These are phyloP conservation scores for Coniochaeta prunicola DNA, from an alignment of 2,329 filamentous ascomycete species.

Conservation along the genomic window DNA sequence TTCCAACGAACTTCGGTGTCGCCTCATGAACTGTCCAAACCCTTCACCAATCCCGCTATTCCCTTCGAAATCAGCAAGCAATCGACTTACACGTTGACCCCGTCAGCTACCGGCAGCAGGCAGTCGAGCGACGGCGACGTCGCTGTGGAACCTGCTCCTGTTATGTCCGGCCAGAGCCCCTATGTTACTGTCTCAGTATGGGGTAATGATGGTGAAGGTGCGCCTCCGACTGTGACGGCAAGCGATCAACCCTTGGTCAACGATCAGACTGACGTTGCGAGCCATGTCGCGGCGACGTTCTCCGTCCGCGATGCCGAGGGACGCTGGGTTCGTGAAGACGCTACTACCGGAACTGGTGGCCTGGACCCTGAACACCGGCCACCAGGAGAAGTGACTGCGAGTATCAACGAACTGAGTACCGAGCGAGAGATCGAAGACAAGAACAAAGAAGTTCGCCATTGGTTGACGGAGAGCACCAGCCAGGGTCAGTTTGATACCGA, in stretches of 20 bases:
- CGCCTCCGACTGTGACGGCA: background rate
- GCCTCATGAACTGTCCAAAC: conserved; percentile 33
- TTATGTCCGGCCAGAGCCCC: conserved; percentile 43
- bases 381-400: conserved; percentile 31
- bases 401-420: conserved; percentile 40
- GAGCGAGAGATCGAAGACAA: conserved; percentile 34
- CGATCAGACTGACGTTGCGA: background rate
- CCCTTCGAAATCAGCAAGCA: conserved; percentile 20
- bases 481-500: background rate
- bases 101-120: conserved; percentile 40
- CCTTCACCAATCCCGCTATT: conserved; percentile 24
- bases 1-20: conserved; percentile 28
- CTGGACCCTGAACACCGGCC: conserved; percentile 39
- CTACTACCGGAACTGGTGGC: conserved; percentile 35
- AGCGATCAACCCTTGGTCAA: conserved; percentile 1
- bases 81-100: conserved; percentile 36
- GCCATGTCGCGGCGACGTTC: conserved; percentile 8
- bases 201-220: conserved; percentile 32
- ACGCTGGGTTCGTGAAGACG: conserved; percentile 30
- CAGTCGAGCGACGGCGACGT: conserved; percentile 43
- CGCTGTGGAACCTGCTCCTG: conserved; percentile 23
- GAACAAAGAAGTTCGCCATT: conserved; percentile 42
- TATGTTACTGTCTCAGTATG: conserved; percentile 50
- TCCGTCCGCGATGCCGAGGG: conserved; percentile 31
- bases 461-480: conserved; percentile 29